Evolutionary conservation across 2,329 filamentous ascomycete species (phyloP), one percentile per base, ranked within the genome.

Genomic region (Diplodia scrobiculata): DNA sequence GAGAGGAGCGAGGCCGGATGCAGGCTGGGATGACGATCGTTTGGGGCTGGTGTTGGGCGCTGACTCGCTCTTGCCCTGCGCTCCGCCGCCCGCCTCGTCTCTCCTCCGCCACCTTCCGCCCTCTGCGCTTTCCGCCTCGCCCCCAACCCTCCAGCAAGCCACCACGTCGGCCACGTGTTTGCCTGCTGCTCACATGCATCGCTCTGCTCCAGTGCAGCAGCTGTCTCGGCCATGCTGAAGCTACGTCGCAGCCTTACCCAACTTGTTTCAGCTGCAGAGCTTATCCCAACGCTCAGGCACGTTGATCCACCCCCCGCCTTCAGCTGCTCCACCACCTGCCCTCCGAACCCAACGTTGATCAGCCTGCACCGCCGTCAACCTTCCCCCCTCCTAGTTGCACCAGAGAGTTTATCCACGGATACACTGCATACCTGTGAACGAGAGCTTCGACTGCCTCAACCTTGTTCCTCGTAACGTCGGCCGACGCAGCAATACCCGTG

Each of bases 221-320:
- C 11, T 19, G 25, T 5, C 9, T 21, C 36, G 21, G 6, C 29
- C 36, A 21, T 11, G 13, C 55, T 60, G 55, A 10, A 14, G 27
- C 58, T 36, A 34, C 41, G 58, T 36, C 9, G 29, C 45, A 50
- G 41, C 54, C 38, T 29, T 21, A 21, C 21, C 25, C 34, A 19
- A 45, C 25, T 19, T 62, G 58, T 62, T 62, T 62, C 58, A 62
- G 19, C 29, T 41, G 9, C 58, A 36, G 48, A 62, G 58, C 45
- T n/a, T 62, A 25, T 62, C 58, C 27, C 34, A n/a, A 5, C 38
- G 38, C 38, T n/a, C 54, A 13, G 19, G 21, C 17, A 25, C 7
- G 14, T 6, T 27, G 25, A 47, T 48, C 55, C 34, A 7, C 25
- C 55, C 27, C 45, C 55, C 19, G 25, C 25, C 47, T 48, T 19